These are phyloP conservation scores for Jackrogersella multiformis DNA, from an alignment of 495 filamentous ascomycete species.

Conservation along the genomic window DNA sequence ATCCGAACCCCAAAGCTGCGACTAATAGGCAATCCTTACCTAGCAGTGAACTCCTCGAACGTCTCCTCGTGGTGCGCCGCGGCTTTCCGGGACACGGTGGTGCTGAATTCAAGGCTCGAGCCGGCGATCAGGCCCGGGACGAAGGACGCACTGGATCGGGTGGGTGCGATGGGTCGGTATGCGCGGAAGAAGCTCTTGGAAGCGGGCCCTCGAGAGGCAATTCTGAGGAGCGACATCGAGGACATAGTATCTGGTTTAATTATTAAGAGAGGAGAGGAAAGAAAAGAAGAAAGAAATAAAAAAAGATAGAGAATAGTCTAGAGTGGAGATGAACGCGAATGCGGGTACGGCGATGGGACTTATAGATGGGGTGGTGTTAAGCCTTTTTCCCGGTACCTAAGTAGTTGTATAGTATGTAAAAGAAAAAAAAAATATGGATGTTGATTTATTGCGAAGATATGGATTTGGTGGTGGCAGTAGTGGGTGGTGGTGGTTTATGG, in stretches of 20 bases:
- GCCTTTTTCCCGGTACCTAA: neutral
- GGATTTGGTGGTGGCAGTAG: conserved; percentile 2
- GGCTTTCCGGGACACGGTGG: conserved; percentile 61
- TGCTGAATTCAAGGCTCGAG: conserved; percentile 73
- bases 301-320: conserved; percentile 13
- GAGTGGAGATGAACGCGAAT: conserved; percentile 17
- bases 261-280: neutral
- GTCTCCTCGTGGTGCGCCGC: conserved; percentile 82
- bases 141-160: conserved; percentile 58
- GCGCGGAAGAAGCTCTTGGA: conserved; percentile 69
- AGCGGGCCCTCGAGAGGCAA: conserved; percentile 71
- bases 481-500: neutral
- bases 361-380: neutral
- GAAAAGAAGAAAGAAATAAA: conserved; percentile 14
- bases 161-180: conserved; percentile 67
- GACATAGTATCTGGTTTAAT: conserved; percentile 60
- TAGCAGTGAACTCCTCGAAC: conserved; percentile 98
- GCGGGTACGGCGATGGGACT: conserved; percentile 3
- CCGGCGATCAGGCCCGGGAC: conserved; percentile 51
- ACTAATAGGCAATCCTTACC: conserved; percentile 67
- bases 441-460: conserved; percentile 9
- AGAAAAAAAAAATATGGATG: neutral
- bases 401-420: neutral
- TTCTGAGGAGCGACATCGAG: conserved; percentile 73
- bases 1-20: neutral